These are phyloP conservation scores for Russula sp. DNA, from an alignment of 768 basidiomycete genomes.

Conservation along the genomic window DNA sequence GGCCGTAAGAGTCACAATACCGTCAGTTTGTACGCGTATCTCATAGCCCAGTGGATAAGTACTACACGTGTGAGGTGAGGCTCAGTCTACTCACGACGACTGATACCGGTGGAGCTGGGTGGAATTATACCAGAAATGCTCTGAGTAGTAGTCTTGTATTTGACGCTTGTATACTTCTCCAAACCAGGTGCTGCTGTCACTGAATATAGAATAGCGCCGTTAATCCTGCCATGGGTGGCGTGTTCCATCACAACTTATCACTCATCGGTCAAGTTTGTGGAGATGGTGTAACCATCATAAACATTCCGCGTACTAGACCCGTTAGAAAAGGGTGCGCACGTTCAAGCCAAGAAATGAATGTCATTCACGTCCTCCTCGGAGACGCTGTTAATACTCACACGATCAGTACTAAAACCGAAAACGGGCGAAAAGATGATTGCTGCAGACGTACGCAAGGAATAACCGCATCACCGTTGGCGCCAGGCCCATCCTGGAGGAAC, in stretches of 20 bases:
- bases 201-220: no score
- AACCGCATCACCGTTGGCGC: slow-evolving; percentile 30
- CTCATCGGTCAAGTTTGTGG: no score
- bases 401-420: background rate
- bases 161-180: no score
- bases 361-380: slow-evolving; percentile 21
- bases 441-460: slow-evolving; percentile 31
- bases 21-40: slow-evolving; percentile 18
- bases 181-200: no score
- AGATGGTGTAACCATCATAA: no score
- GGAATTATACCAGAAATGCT: slow-evolving; percentile 51
- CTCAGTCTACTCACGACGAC: slow-evolving; percentile 37
- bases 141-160: slow-evolving; percentile 28
- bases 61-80: background rate
- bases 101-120: slow-evolving; percentile 44
- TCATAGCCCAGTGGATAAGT: background rate
- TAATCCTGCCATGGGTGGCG: no score
- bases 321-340: no score
- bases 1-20: slow-evolving; percentile 16
- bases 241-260: no score
- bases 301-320: no score
- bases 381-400: slow-evolving; percentile 2
- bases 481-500: slow-evolving; percentile 30
- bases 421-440: background rate
- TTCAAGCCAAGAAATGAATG: no score